Base-by-base conservation (phyloP, 257 asterid species). In the Gynochthodes officinalis region DNA sequence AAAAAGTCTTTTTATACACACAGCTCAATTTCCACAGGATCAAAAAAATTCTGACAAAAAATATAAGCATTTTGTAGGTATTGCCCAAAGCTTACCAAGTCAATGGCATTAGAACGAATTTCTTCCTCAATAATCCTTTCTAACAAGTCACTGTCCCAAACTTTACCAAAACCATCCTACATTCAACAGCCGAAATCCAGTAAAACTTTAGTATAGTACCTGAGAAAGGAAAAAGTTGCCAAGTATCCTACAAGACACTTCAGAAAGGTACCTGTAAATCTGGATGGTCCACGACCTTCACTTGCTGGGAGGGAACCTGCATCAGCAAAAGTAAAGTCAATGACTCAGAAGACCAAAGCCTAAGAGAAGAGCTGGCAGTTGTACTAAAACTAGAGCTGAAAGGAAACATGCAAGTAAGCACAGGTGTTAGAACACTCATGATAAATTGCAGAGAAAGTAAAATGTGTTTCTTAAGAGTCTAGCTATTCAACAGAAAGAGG, bases 121-220 rank as follows among this genome's bases (percentile, higher is more conserved):
- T 91, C 95, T 79, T 84, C 85, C 27, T 83, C 80, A 48, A 91
- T 75, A 75, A 87, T 81, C 74, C 75, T 76, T 72, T 95, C 86
- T 75, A 91, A 52, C 57, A 86, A 30, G 72, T 82, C 77, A 82
- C 74, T 69, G 82, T 83, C 67, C 97, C 97, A 91, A 33, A 69
- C 75, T 76, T 81, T 86, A 52, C 91, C 95, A 80, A 95, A 95
- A 72, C 98, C 99, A 81, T 95, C 99, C 98, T 95, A 77, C 59
- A 68, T 30, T 33, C 70, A 32, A 23, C 52, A 75, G 67, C 63
- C 23, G 55, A 39, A 64, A 9, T 53, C 49, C 32, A 54, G 37
- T 44, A 33, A 25, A 71, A 23, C 19, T 33, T 35, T 3, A 14
- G 42, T 19, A 55, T 18, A 16, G 7, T 2, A 1, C 12, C 11